Evolutionary conservation across 148 eudicot species (phyloP), one percentile per base, ranked within the genome.

Genomic region (Rhododendron mucronatum): DNA sequence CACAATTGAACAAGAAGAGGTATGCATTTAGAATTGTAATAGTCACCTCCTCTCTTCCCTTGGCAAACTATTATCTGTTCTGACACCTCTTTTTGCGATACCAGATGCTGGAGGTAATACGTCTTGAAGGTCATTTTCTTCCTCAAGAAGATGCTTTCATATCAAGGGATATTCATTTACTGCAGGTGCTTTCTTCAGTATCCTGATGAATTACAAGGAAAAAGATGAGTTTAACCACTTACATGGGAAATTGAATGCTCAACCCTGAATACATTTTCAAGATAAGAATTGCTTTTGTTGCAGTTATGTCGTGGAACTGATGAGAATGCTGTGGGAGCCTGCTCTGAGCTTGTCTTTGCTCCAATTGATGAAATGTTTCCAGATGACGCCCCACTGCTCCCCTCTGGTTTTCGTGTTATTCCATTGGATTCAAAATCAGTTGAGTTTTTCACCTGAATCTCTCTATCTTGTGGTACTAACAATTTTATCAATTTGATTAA

Each of bases 1-100:
- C 69, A 95, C 99, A 75, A 92, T 96, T 74, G 99, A 97, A 86
- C 94, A 97, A 84, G 98, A 97, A 92, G 98, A 97, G 92, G 99
- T 95, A 88, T 84, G 83, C 57, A 39, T 59, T 84, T 45, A 33
- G 76, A 13, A 14, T 78, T 28, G 26, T 21, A 79, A 4, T 4
- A n/a, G 16, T 51, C 57, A 51, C 33, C 78, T 85, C 48, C 26
- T 50, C 20, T 84, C 30, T 86, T 78, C 53, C 47, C 33, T 44
- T 82, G 18, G 59, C 23, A 67, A n/a, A 80, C 63, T 53, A 82
- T 44, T 9, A 23, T 63, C 30, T 44, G 48, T 63, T 28, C 80
- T 57, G 78, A 59, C 57, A 21, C 48, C 11, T 77, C 26, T 78
- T 23, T 53, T 82, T 89, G 26, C 2, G 82, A 80, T 88, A 5